Base-by-base conservation (phyloP, 1,139 yeast genomes). In the Suhomyces anneliseae region DNA sequence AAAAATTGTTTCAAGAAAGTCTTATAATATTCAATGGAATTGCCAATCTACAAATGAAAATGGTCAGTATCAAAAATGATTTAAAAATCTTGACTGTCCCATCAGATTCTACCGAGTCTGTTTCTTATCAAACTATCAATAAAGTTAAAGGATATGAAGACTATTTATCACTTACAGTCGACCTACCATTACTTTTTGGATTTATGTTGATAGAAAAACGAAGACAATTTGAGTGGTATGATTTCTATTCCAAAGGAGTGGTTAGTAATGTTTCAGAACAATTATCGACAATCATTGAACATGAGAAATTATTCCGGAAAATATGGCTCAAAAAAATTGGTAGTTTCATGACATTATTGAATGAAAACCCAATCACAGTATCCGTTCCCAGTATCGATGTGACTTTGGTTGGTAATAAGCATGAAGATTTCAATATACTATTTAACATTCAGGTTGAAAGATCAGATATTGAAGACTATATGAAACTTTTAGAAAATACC, bases 101-200 rank as follows among this genome's bases (percentile, higher is more conserved):
- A 2, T 32, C 50, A 10, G 52, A 50, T 7, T 33, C 39, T 10
- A 42, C 37, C 4, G 53, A 48, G 29, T 10, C 36, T 9, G 45
- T 63, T 5, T 55, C 65, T 1, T 61, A 53, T 49, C 55, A 68
- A 26, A 60, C 64, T 1, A 62, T 74, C 19, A 54, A 60, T 27
- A 50, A 54, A 26, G 67, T 75, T 37, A 74, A 76, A 48, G 61
- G 60, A 4, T 58, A 67, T 12, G 85, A 81, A 57, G 72, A 79
- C 42, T 68, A 70, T 45, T 61, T 81, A 11, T 75, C 83, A 1
- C 59, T 78, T 12, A 83, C 89, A 2, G 76, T 84, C 14, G 97
- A 90, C 60, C 63, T 90, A 43, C 97, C 98, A 0, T 68, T 89
- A 36, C 67, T 90, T 1, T 89, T 88, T 61, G 98, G 98, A 1